Evolutionary conservation across 352 stramenopile species (phyloP), one percentile per base, ranked within the genome.

Genomic region (Pythium periplocum): DNA sequence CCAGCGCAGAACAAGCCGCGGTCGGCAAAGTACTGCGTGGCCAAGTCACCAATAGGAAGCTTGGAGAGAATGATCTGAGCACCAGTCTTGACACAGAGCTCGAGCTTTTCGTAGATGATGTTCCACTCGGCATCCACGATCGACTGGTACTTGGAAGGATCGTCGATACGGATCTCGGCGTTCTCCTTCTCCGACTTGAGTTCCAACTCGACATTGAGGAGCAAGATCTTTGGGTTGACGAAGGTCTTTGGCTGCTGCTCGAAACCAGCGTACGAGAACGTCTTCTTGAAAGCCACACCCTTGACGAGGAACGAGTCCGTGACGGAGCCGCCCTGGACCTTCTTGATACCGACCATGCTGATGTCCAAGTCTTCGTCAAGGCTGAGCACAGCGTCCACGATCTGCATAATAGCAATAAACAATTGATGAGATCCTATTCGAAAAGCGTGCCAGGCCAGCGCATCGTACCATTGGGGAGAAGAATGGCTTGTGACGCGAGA

Each of bases 61-160:
- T 96, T 98, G 55, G 92, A 98, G 55, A 99, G 72, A 32, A 99
- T 97, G 73, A 99, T 98, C 72, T 99, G 97, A 54, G 95, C 96
- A 17, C 96, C 95, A 46, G 74, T 96, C 42, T 89, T 79, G 38
- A 95, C 83, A 45, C 86, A 96, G 51, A 89, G 68, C 30, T 97
- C 90, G 38, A 98, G 80, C 71, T 99, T 99, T 59, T 99, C 95
- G 77, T 99, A 99, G 71, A 99, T 99, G 63, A 99, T 98, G 66
- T 97, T 94, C 97, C 97, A 99, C 77, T 99, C 97, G 26, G 97
- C 96, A 64, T 99, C 96, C 6, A 99, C 97, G 67, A 99, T 99
- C 48, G 87, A 97, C 81, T 99, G 97, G 83, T 99, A 99, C 68
- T 98, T 83, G 40, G 85, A 75, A n/a, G 96, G 96, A 75, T 98